These are phyloP conservation scores for Aulographum hederae DNA, from an alignment of 2,329 filamentous ascomycete genomes.

Conservation along the genomic window DNA sequence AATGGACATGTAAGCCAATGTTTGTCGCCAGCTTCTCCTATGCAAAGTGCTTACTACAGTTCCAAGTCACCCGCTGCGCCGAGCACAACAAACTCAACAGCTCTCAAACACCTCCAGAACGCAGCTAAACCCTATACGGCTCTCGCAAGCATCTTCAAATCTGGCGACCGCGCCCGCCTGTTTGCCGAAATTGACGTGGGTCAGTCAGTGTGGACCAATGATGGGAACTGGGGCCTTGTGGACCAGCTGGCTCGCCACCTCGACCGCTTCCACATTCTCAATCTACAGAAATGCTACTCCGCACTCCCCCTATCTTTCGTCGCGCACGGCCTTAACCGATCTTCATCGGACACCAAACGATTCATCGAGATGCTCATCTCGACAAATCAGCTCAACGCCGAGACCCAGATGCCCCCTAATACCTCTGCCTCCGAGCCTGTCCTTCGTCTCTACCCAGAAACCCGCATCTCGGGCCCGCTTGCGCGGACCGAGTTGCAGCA, in stretches of 20 bases:
- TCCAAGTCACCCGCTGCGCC: constrained; percentile 31
- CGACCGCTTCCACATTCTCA: constrained; percentile 56
- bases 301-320: constrained; percentile 39
- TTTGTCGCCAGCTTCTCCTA: too few species aligned
- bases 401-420: constrained; percentile 22
- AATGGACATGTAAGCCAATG: constrained; percentile 38
- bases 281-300: constrained; percentile 54
- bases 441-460: not conserved
- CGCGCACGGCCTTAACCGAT: constrained; percentile 28
- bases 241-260: constrained; percentile 51
- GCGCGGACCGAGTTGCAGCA: not conserved
- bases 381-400: constrained; percentile 30
- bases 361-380: constrained; percentile 35
- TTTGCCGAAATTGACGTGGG: constrained; percentile 45
- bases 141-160: constrained; percentile 51
- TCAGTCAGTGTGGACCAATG: constrained; percentile 40
- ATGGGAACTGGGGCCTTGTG: constrained; percentile 57
- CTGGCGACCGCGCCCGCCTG: constrained; percentile 38
- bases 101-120: constrained; percentile 37
- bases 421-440: not conserved
- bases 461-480: not conserved
- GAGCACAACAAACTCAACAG: constrained; percentile 31
- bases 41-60: constrained; percentile 1
- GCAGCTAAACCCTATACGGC: constrained; percentile 52
- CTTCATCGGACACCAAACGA: constrained; percentile 31